Evolutionary conservation across 2,329 filamentous ascomycete genomes (phyloP).

Genomic region (Talaromyces rugulosus): DNA sequence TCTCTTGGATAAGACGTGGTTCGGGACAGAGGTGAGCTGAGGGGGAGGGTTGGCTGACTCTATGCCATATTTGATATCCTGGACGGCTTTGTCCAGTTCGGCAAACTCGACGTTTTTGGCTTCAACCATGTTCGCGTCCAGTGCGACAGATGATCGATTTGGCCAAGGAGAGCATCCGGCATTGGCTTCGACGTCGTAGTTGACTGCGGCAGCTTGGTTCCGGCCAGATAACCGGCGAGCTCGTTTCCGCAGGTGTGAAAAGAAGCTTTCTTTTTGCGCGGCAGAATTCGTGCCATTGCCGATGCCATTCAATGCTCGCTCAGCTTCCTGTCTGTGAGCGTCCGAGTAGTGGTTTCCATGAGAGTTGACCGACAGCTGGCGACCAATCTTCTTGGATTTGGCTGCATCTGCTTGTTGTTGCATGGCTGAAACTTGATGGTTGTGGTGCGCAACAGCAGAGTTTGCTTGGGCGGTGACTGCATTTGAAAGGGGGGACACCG

Average conservation of each 20-base stretch:
- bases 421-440: conserved; percentile 36
- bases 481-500: conserved; percentile 94
- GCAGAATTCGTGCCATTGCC: conserved; percentile 70
- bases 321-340: conserved; percentile 82
- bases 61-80: conserved; percentile 57
- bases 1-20: conserved; percentile 27
- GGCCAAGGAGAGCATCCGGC: conserved; percentile 87
- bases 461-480: conserved; percentile 85
- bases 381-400: conserved; percentile 85
- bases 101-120: conserved; percentile 49
- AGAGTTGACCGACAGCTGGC: conserved; percentile 88
- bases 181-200: conserved; percentile 87
- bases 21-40: conserved; percentile 29
- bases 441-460: conserved; percentile 55
- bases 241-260: conserved; percentile 91
- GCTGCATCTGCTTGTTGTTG: conserved; percentile 43
- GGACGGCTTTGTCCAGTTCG: conserved; percentile 59
- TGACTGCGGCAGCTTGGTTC: conserved; percentile 76
- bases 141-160: conserved; percentile 76
- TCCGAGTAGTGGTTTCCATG: conserved; percentile 91
- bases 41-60: conserved; percentile 40
- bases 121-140: conserved; percentile 57
- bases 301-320: conserved; percentile 81
- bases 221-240: conserved; percentile 88
- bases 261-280: conserved; percentile 91